Evolutionary conservation across 176 grass and related monocot genomes (phyloP).

Genomic region (Oryza meyeriana): DNA sequence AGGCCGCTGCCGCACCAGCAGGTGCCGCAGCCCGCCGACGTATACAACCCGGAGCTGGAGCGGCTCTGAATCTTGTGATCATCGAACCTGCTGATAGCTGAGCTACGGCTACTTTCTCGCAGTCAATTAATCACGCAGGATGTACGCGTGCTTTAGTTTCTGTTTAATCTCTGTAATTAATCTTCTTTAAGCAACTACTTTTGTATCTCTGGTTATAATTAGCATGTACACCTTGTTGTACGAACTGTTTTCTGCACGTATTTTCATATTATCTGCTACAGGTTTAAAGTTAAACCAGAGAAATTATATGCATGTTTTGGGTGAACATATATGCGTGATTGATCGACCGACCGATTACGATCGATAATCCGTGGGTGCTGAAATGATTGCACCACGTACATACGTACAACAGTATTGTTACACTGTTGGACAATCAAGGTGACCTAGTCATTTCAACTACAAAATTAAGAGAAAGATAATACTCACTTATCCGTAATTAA

Average conservation of each 20-base stretch:
- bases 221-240: too few relatives aligned
- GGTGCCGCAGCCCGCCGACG: constrained; percentile 36
- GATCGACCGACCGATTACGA: background rate
- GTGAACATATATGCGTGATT: too few relatives aligned
- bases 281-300: background rate
- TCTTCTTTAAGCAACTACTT: too few relatives aligned
- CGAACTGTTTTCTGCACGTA: too few relatives aligned
- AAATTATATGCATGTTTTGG: background rate
- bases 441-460: background rate
- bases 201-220: too few relatives aligned
- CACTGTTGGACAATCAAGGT: background rate
- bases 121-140: background rate
- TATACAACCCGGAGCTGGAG: constrained; percentile 39
- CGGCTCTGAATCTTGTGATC: background rate
- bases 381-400: background rate
- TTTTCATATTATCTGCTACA: background rate
- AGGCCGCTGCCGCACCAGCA: constrained; percentile 40
- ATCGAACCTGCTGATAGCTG: background rate
- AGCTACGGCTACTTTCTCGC: background rate
- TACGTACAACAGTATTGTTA: background rate
- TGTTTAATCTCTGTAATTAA: background rate
- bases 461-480: background rate
- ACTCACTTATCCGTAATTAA: background rate
- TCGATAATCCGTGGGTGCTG: background rate
- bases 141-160: background rate